Base-by-base conservation (phyloP, 805 yeast genomes). In the Zygosaccharomyces siamensis region DNA sequence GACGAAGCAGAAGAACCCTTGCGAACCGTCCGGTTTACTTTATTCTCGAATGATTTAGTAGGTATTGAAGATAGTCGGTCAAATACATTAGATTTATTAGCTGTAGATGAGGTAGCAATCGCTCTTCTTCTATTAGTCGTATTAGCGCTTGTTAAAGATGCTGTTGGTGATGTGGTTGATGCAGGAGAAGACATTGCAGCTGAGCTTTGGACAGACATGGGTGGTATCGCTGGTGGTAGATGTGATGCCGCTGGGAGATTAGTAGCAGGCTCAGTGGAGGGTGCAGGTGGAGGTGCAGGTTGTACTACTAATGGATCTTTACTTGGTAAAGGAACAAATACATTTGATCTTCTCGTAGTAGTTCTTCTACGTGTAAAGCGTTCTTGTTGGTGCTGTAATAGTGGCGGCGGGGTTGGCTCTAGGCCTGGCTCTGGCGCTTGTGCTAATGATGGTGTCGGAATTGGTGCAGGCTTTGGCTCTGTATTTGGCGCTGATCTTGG, bases 291-390 rank as follows among this genome's bases (percentile, higher is more conserved):
- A 24, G 36, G 39, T 12, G 51, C 47, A 14, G 53, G 51, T 39
- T 53, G 60, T 1, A 63, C 60, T 4, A 64, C 51, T 12, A 66
- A 46, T 16, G 68, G 69, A 50, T 64, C 66, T 46, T 66, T 66
- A 30, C 58, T 60, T 1, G 70, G 70, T 35, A 66, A 47, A 4
- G 70, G 70, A 7, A 63, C 62, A 53, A 64, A 66, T 64, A 65
- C 58, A 46, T 64, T 63, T 7, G 67, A 61, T 43, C 67, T 58
- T 42, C 68, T 52, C 8, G 37, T 33, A 16, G 37, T 33, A 41
- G 61, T 61, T 7, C 60, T 51, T 18, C 59, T 53, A 26, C 56
- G 57, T 23, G 36, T 43, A 35, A 41, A 41, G 18, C 33, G 28
- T 27, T 41, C 42, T 44, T 7, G 37, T 14, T 27, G 44, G 36